phyloP scores from a whole-genome alignment of 2,329 filamentous ascomycete genomes.

The Curvularia spicifera region DNA sequence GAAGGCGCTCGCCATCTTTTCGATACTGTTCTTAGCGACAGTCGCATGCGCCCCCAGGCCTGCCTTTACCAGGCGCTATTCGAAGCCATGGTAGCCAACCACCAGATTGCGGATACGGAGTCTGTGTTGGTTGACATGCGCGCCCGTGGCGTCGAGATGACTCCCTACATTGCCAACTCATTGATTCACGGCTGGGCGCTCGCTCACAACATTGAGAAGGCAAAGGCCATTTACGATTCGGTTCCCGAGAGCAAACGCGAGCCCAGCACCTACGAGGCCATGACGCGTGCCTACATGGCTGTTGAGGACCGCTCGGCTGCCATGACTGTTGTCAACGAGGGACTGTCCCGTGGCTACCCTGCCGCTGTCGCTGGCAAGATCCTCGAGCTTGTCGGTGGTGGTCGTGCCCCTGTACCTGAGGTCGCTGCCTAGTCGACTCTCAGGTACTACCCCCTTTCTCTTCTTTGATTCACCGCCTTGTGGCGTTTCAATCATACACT shows the following conservation, averaged over 20 bases:
- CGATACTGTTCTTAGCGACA: conserved; percentile 75
- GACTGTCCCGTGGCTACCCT: conserved; percentile 88
- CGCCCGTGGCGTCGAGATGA: conserved; percentile 76
- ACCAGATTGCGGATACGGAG: conserved; percentile 75
- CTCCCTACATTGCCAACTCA: conserved; percentile 97
- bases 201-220: conserved; percentile 79
- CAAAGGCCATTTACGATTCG: conserved; percentile 78
- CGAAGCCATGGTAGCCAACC: conserved; percentile 95
- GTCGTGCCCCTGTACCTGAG: conserved; percentile 34
- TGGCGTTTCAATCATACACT: conserved; percentile 20
- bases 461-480: conserved; percentile 14
- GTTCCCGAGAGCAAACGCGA: conserved; percentile 81
- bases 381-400: conserved; percentile 73
- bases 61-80: conserved; percentile 97
- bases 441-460: conserved; percentile 2
- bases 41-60: conserved; percentile 73
- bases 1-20: conserved; percentile 81
- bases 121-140: conserved; percentile 78
- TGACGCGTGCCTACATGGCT: conserved; percentile 91
- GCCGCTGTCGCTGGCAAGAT: conserved; percentile 93
- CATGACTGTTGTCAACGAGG: conserved; percentile 82
- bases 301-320: conserved; percentile 80
- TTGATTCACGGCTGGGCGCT: conserved; percentile 96
- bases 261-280: conserved; percentile 97
- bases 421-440: conserved; percentile 20